Evolutionary conservation across 345 rosid genomes (phyloP), one percentile per base, ranked within the genome.

Genomic region (Kandelia obovata): DNA sequence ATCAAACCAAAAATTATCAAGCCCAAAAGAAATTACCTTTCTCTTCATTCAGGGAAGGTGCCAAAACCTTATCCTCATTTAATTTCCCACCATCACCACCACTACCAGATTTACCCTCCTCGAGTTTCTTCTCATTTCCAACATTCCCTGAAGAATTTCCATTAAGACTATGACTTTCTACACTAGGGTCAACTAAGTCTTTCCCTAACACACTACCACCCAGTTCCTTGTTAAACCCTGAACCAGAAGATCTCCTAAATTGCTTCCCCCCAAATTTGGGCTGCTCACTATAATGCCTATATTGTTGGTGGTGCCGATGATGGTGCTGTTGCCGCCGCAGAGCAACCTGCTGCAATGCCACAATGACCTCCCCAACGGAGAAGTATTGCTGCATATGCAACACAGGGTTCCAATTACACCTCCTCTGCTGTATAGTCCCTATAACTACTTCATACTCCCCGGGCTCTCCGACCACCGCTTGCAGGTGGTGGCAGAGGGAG

Each of bases 381-480:
- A 73, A 86, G 72, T 82, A 90, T 64, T 87, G 99, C 83, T 92
- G 97, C 94, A 95, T 79, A 84, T 81, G 80, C 21, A 90, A 84
- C 77, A 89, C 92, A 0, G 86, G 82, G 67, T 73, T 83, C 99
- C 99, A 95, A 76, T 77, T 79, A 71, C 81, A 70, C 75, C 96
- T 87, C 86, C 99, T 84, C 71, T 88, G 92, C 67, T 87, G 85
- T 69, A 95, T 84, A 72, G 72, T 62, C 58, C 79, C 82, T 26
- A 86, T 56, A 61, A 82, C 96, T 0, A 67, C 10, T 4, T 87
- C 96, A 63, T 95, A 90, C 65, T 95, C 98, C 6, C 91, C 88
- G 0, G 83, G 86, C 51, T 86, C 97, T 5, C 97, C 49, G 17
- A 43, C 94, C 2, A 86, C 75, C 0, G 84, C 71, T 8, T 81